Evolutionary conservation across 495 filamentous ascomycete genomes (phyloP).

Genomic region (Xanthoparmelia taractica): DNA sequence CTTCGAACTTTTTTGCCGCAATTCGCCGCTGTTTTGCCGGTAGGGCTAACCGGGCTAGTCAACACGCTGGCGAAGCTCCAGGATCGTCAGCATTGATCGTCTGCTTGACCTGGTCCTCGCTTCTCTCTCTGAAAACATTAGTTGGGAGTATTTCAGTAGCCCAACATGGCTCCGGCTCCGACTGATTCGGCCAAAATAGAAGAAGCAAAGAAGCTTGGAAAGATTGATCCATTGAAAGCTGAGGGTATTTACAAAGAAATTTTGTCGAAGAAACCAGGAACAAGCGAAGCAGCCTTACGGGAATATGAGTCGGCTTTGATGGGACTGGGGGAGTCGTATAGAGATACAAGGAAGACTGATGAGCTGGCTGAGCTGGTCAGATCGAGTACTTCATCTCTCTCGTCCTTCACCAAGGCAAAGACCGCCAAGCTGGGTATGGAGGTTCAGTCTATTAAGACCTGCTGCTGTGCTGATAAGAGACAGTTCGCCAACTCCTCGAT

Average conservation of each 20-base stretch:
- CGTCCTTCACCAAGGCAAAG: conserved; percentile 97
- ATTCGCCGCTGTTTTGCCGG: conserved; percentile 10
- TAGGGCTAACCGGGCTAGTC: conserved; percentile 1
- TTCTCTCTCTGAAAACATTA: neutral
- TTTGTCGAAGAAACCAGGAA: conserved; percentile 72
- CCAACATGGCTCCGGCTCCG: conserved; percentile 44
- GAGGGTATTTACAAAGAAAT: conserved; percentile 80
- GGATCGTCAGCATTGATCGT: conserved; percentile 6
- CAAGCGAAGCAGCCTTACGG: conserved; percentile 72
- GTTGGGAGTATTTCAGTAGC: neutral
- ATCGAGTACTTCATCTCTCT: conserved; percentile 80
- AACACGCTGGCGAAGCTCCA: conserved; percentile 4
- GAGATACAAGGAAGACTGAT: conserved; percentile 77
- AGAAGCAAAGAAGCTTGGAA: conserved; percentile 78
- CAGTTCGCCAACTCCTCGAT: conserved; percentile 95
- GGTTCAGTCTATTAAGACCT: neutral
- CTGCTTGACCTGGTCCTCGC: neutral
- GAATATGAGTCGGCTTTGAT: conserved; percentile 82
- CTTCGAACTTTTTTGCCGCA: conserved; percentile 1
- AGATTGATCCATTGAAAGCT: conserved; percentile 70
- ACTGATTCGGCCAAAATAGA: conserved; percentile 55
- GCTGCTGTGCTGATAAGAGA: conserved; percentile 14
- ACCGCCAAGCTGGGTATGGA: conserved; percentile 88
- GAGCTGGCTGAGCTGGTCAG: conserved; percentile 89
- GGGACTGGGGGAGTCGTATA: conserved; percentile 82